phyloP scores from a whole-genome alignment of 768 basidiomycete genomes.

The Brasilioporus rufonigricans region DNA sequence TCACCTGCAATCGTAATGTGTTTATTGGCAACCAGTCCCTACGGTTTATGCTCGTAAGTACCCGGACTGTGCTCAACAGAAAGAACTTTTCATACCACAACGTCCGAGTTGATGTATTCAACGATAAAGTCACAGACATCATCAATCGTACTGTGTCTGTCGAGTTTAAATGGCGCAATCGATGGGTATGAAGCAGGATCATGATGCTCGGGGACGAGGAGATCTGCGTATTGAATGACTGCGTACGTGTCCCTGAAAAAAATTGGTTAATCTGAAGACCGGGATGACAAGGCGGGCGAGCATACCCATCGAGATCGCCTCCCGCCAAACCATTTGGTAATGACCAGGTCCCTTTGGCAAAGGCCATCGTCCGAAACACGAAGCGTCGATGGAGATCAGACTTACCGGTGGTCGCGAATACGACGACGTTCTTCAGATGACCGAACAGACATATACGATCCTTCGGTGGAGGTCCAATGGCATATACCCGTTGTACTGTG shows the following conservation, averaged over 20 bases:
- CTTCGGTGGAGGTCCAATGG: constrained; percentile 66
- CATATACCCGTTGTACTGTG: constrained; percentile 67
- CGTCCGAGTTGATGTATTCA: constrained; percentile 81
- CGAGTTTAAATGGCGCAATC: constrained; percentile 36
- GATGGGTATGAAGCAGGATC: constrained; percentile 51
- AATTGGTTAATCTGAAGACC: constrained; percentile 33
- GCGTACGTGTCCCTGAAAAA: constrained; percentile 59
- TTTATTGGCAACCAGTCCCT: constrained; percentile 70
- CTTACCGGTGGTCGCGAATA: constrained; percentile 61
- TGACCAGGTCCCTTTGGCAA: constrained; percentile 50
- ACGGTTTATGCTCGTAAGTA: constrained; percentile 9
- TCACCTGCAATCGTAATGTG: constrained; percentile 70
- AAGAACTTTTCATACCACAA: constrained; percentile 49
- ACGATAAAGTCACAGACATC: constrained; percentile 81
- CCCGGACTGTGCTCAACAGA: background rate
- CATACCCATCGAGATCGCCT: constrained; percentile 74
- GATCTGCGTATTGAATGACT: constrained; percentile 52
- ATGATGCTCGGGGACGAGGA: constrained; percentile 54
- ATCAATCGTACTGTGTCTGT: constrained; percentile 52
- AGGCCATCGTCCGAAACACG: too few relatives aligned
- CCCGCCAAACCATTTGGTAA: constrained; percentile 68
- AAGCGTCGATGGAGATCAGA: constrained; percentile 2
- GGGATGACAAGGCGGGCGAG: background rate
- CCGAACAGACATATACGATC: constrained; percentile 42
- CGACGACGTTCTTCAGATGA: constrained; percentile 66